Evolutionary conservation across 2,329 filamentous ascomycete genomes (phyloP).

Genomic region (Knoxdaviesia capensis): DNA sequence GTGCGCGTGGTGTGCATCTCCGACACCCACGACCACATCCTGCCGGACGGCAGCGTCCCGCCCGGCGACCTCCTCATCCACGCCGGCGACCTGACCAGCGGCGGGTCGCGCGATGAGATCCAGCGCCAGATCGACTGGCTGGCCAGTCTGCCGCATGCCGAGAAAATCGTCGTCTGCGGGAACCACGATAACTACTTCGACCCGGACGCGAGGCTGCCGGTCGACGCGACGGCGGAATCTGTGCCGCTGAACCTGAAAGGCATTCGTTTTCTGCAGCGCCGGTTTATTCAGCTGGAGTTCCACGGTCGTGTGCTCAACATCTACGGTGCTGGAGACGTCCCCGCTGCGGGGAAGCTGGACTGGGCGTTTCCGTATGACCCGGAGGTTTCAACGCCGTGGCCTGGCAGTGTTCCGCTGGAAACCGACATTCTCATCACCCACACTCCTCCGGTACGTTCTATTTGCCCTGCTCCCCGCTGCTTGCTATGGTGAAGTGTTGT

Average conservation of each 20-base stretch:
- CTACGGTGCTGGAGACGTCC: neutral
- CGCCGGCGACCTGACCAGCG: conserved; percentile 77
- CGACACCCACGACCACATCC: conserved; percentile 58
- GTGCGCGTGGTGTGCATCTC: conserved; percentile 75
- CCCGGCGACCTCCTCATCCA: conserved; percentile 74
- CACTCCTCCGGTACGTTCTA: conserved; percentile 40
- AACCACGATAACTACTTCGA: conserved; percentile 87
- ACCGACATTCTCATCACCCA: conserved; percentile 70
- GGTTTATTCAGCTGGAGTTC: conserved; percentile 42
- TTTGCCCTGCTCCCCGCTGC: neutral
- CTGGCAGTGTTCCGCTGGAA: conserved; percentile 45
- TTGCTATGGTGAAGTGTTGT: neutral
- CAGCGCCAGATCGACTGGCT: conserved; percentile 79
- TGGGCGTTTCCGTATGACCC: conserved; percentile 40
- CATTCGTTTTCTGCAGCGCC: conserved; percentile 59
- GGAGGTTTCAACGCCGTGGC: conserved; percentile 33
- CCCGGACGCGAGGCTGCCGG: conserved; percentile 32
- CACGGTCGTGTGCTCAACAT: neutral
- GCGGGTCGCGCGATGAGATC: conserved; percentile 51
- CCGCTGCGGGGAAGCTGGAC: conserved; percentile 21
- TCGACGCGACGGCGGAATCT: conserved; percentile 18
- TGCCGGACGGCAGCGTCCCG: conserved; percentile 32
- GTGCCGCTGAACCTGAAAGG: conserved; percentile 39
- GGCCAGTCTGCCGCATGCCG: conserved; percentile 45
- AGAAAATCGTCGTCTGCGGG: conserved; percentile 69